Evolutionary conservation across 768 basidiomycete species (phyloP), one percentile per base, ranked within the genome.

Genomic region (Naganishia antarctica): DNA sequence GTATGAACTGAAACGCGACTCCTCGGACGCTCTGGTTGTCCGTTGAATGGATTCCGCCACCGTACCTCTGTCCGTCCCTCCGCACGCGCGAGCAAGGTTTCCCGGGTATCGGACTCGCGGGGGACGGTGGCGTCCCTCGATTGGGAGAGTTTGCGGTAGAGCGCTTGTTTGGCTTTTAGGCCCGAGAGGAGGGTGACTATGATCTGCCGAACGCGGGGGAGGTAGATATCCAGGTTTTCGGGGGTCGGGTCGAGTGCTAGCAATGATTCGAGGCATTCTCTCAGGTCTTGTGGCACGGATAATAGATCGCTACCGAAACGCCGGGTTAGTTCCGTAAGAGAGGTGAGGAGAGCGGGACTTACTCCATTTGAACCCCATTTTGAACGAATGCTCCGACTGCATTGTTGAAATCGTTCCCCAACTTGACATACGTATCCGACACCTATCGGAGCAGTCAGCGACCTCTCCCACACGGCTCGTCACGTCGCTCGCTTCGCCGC

Each of bases 321-420:
- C 7, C 23, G 44, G 26, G 25, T 16, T 21, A 28, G 11, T 40
- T 47, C 57, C 43, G 65, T 62, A 34, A 44, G 62, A 64, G 68
- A 63, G 28, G 1, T 34, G 9, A n/a, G 12, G 47, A 69, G 59
- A 48, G 32, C 41, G 34, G 40, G 47, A 83, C 90, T 76, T 78
- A 97, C 94, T 82, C 81, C 88, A 98, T 97, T 66, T 88, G 85
- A 64, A 99, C 93, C 66, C 86, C 85, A 69, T 87, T 91, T 13
- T 83, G 80, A 2, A 83, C 83, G 75, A 99, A 99, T 0, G 92
- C 91, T 60, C 87, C 84, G 41, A 93, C 90, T 11, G 92, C 92
- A 16, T 85, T 84, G 74, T 97, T 97, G 81, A 99, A 98, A 74
- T 96, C 93, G 78, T 98, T 97, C 25, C 96, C 96, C 25, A 99